Base-by-base conservation (phyloP, 768 basidiomycete genomes). In the Naganishia vaughanmartiniae region DNA sequence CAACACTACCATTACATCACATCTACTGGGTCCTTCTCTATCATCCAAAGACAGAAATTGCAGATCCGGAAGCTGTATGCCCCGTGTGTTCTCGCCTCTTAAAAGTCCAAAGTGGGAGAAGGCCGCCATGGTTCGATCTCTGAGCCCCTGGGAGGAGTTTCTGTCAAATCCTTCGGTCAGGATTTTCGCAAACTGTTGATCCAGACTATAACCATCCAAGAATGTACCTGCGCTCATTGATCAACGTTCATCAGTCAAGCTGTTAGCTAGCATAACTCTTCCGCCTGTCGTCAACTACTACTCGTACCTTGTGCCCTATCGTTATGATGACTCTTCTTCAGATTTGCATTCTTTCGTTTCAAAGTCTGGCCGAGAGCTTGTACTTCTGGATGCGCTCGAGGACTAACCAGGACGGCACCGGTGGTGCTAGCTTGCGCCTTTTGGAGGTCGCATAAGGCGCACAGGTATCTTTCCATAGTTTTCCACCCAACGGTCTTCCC, bases 81-180 rank as follows among this genome's bases (percentile, higher is more conserved):
- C 55, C 31, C 55, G 24, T 15, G 30, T 28, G 21, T 34, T n/a
- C 30, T 34, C 30, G 7, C 55, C 55, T 9, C 55, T n/a, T 19
- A 57, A 11, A 9, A 57, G 28, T 4, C 55, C 55, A 15, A 28
- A 57, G 21, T 57, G 55, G 15, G 30, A 57, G 15, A 57, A 21
- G 15, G 55, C 55, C 10, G 55, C 55, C 55, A 57, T 57, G 11
- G 55, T 34, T 3, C 55, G 55, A n/a, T 57, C 55, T n/a, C 55
- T 30, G 24, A 57, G 30, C 11, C 55, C 55, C 21, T 57, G 24
- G 17, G 31, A 17, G 12, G 55, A 31, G 55, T 57, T 57, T 12
- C 31, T 30, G 30, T 30, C 30, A 28, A 31, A 34, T 19, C 55
- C 31, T 15, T n/a, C 30, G 11, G 24, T 19, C 55, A 57, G 31